phyloP scores from a whole-genome alignment of 257 asterid genomes.

The Solanum chmielewskii region DNA sequence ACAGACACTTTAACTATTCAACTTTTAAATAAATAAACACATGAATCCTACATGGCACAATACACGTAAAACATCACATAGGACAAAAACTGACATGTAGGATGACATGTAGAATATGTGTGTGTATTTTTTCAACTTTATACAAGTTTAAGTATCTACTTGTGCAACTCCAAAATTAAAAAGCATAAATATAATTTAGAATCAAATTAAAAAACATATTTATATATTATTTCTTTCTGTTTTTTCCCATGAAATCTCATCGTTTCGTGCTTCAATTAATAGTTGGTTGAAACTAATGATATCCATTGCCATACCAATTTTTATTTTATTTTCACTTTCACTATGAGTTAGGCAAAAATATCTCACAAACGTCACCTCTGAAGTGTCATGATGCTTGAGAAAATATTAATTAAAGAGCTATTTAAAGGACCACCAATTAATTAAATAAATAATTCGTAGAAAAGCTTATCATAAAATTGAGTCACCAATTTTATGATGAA shows the following conservation, averaged over 20 bases:
- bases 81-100: too few species aligned
- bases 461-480: neutral
- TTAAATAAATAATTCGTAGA: neutral
- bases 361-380: neutral
- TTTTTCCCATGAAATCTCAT: neutral
- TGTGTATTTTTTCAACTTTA: too few species aligned
- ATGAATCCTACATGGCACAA: too few species aligned
- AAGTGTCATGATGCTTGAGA: neutral
- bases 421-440: neutral
- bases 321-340: neutral
- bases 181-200: too few species aligned
- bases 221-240: too few species aligned
- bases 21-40: too few species aligned
- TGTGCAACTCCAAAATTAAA: too few species aligned
- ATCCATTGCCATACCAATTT: neutral
- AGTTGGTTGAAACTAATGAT: neutral
- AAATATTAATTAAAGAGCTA: neutral
- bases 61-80: too few species aligned
- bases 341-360: neutral
- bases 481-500: neutral
- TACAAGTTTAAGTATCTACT: too few species aligned
- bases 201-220: too few species aligned
- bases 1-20: too few species aligned
- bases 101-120: too few species aligned
- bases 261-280: neutral